Evolutionary conservation across 306 rosid genomes (phyloP).

Genomic region (Morella rubra): DNA sequence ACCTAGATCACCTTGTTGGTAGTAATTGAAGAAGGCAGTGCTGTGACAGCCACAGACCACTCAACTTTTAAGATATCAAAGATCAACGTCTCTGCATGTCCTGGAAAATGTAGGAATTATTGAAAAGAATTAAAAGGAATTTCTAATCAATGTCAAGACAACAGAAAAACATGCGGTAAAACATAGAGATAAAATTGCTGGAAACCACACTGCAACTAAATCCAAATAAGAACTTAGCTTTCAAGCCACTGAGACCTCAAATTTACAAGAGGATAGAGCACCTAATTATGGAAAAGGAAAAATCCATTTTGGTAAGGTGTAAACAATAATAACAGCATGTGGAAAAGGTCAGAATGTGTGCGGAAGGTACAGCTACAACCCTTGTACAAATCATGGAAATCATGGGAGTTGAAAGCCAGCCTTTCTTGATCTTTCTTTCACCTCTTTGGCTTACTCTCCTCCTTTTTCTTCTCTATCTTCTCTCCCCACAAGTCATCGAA

Average conservation of each 20-base stretch:
- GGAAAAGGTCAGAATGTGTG: background rate
- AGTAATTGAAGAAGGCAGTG: conserved; percentile 80
- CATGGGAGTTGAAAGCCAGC: background rate
- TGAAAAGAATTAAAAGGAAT: background rate
- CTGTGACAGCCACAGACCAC: conserved; percentile 67
- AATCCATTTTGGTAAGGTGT: background rate
- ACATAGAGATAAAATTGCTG: background rate
- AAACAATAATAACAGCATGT: background rate
- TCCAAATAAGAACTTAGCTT: background rate
- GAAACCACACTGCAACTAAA: background rate
- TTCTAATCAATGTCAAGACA: conserved; percentile 4
- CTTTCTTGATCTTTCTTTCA: background rate
- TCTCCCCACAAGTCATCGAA: background rate
- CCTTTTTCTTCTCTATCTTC: background rate
- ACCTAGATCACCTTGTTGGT: conserved; percentile 46
- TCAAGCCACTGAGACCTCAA: background rate
- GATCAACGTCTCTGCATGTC: conserved; percentile 79
- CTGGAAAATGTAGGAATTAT: conserved; percentile 35
- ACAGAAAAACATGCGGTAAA: background rate
- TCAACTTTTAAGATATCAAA: conserved; percentile 76
- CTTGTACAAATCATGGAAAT: conserved; percentile 1
- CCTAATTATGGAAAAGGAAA: background rate
- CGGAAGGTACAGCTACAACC: background rate
- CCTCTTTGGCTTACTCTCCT: background rate
- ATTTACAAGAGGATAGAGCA: background rate